phyloP scores from a whole-genome alignment of 2,329 filamentous ascomycete genomes.

The Colletotrichum sp. region DNA sequence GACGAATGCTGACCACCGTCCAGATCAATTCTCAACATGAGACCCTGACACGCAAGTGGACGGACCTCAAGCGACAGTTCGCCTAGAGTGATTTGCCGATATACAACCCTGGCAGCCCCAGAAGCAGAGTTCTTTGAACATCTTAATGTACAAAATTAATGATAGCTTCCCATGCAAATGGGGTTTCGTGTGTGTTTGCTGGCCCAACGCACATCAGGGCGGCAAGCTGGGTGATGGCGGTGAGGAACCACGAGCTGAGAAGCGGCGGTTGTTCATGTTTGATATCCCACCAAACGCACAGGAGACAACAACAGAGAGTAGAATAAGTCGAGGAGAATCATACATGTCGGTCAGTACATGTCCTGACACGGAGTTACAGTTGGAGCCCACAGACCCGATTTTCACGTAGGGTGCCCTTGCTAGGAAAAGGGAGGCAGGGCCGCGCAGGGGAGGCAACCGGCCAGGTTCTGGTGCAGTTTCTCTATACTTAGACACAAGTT shows the following conservation, averaged over 20 bases:
- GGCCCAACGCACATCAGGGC: slow-evolving; percentile 19
- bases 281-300: slow-evolving; percentile 10
- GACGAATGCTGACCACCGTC: background rate
- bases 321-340: background rate
- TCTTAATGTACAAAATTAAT: slow-evolving; percentile 24
- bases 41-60: slow-evolving; percentile 77
- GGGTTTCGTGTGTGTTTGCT: slow-evolving; percentile 20
- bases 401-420: background rate
- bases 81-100: slow-evolving; percentile 32
- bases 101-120: slow-evolving; percentile 10
- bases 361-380: background rate
- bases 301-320: background rate
- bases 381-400: background rate
- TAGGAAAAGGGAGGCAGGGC: background rate
- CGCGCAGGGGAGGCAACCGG: background rate
- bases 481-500: background rate
- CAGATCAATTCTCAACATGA: slow-evolving; percentile 77
- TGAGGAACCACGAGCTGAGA: background rate
- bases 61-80: slow-evolving; percentile 70
- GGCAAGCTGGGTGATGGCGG: background rate
- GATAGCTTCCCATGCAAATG: slow-evolving; percentile 14
- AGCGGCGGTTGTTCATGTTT: background rate
- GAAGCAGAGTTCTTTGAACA: slow-evolving; percentile 19
- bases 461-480: background rate
- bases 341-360: background rate